Evolutionary conservation across 352 stramenopile species (phyloP).

Genomic region (Globisporangium spinosum): DNA sequence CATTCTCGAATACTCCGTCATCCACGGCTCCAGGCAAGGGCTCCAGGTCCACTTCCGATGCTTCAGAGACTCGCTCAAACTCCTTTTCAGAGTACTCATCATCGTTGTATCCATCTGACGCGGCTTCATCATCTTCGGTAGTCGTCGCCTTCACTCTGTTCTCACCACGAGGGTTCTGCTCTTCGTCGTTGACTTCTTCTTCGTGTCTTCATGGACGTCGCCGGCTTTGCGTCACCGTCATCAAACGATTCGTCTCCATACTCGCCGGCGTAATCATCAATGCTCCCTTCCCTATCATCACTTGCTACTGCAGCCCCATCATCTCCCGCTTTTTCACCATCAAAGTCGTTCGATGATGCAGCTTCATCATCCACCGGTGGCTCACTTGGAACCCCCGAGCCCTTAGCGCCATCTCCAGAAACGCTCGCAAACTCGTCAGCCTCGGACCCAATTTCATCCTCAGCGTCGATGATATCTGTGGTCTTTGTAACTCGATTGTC

Average conservation of each 20-base stretch:
- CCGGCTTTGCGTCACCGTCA: conserved; percentile 29
- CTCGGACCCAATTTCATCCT: conserved; percentile 12
- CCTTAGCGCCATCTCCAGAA: neutral
- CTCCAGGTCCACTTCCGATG: neutral
- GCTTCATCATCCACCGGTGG: neutral
- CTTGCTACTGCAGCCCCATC: neutral
- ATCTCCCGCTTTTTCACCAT: neutral
- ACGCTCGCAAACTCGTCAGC: neutral
- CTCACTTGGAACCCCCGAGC: neutral
- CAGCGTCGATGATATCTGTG: neutral
- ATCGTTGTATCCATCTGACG: conserved; percentile 9
- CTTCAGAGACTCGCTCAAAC: conserved; percentile 30
- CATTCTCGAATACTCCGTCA: neutral
- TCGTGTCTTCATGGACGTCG: conserved; percentile 10
- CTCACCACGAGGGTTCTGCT: neutral
- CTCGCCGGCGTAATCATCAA: conserved; percentile 27
- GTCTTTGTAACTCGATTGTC: neutral
- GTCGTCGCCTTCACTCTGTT: neutral
- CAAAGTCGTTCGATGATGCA: neutral
- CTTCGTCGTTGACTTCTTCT: neutral
- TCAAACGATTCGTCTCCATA: conserved; percentile 56
- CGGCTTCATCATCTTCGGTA: neutral
- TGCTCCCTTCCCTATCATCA: conserved; percentile 10
- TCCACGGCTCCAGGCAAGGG: neutral
- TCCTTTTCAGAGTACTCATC: conserved; percentile 32